phyloP scores from a whole-genome alignment of 805 yeast species.

The Candida silvatica region DNA sequence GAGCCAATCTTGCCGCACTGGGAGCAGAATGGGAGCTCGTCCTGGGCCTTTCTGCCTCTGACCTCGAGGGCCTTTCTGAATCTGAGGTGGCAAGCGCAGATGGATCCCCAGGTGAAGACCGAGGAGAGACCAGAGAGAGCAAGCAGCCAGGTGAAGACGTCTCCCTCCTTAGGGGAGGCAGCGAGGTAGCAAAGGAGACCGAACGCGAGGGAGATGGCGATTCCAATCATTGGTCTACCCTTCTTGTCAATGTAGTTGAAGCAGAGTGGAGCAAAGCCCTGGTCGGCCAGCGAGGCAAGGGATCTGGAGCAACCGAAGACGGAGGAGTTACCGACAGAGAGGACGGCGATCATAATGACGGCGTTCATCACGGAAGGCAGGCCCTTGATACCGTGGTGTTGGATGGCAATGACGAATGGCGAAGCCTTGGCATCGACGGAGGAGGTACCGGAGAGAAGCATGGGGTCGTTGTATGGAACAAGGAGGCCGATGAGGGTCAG shows the following conservation, averaged over 20 bases:
- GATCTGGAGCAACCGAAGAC: slow-evolving; percentile 70
- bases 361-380: slow-evolving; percentile 70
- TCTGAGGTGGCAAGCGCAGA: slow-evolving; percentile 59
- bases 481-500: slow-evolving; percentile 41
- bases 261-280: slow-evolving; percentile 56
- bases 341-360: slow-evolving; percentile 62
- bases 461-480: slow-evolving; percentile 44
- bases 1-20: slow-evolving; percentile 68
- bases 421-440: slow-evolving; percentile 53
- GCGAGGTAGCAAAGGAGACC: slow-evolving; percentile 57
- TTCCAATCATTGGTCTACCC: slow-evolving; percentile 74
- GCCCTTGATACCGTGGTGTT: slow-evolving; percentile 50
- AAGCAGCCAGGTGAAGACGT: slow-evolving; percentile 65
- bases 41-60: slow-evolving; percentile 62
- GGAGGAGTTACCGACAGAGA: slow-evolving; percentile 72
- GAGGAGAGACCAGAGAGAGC: slow-evolving; percentile 74
- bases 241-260: slow-evolving; percentile 64
- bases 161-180: slow-evolving; percentile 46
- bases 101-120: slow-evolving; percentile 74
- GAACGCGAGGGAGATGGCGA: slow-evolving; percentile 40
- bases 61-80: slow-evolving; percentile 57
- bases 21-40: slow-evolving; percentile 60
- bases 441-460: slow-evolving; percentile 36
- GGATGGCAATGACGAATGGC: slow-evolving; percentile 69
- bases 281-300: slow-evolving; percentile 57